A percentile compares a stretch with the other conserved stretches of the same genome.
Conservation (phyloP, 495 filamentous ascomycete genomes). For the Tuber magnatum region DNA sequence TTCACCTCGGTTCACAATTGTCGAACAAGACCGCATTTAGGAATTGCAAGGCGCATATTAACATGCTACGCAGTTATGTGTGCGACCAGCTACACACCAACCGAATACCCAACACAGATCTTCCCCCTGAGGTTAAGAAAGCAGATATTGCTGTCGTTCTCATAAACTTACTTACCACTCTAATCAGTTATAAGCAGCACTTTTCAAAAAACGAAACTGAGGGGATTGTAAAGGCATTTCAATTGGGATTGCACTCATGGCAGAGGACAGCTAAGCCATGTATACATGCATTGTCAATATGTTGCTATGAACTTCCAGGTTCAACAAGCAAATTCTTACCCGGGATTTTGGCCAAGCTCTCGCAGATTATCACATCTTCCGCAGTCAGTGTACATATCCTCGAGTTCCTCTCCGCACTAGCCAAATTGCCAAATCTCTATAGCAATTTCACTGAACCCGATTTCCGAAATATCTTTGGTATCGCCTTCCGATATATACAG, state of each 20-base stretch:
- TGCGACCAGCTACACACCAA: conserved; percentile 73
- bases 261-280: conserved; percentile 82
- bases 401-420: conserved; percentile 81
- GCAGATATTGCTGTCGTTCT: conserved; percentile 82
- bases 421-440: conserved; percentile 75
- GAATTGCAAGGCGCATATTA: conserved; percentile 62
- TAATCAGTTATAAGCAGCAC: conserved; percentile 77
- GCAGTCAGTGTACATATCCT: conserved; percentile 87
- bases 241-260: conserved; percentile 71
- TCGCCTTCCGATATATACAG: conserved; percentile 87
- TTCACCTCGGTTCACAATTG: conserved; percentile 79
- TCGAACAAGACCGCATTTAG: conserved; percentile 81
- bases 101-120: conserved; percentile 67
- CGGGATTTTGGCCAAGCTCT: conserved; percentile 80
- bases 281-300: conserved; percentile 88
- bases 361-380: conserved; percentile 87
- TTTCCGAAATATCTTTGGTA: conserved; percentile 84
- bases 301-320: conserved; percentile 82
- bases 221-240: conserved; percentile 76
- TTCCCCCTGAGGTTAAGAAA: conserved; percentile 67
- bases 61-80: conserved; percentile 64
- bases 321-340: conserved; percentile 74
- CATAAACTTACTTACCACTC: conserved; percentile 72
- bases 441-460: conserved; percentile 80
- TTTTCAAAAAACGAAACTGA: conserved; percentile 82